Percentiles rank a stretch among this genome's conserved stretches.
These are phyloP conservation scores for Blastocystis hominis DNA, from an alignment of 352 stramenopile genomes.

Conservation along the genomic window DNA sequence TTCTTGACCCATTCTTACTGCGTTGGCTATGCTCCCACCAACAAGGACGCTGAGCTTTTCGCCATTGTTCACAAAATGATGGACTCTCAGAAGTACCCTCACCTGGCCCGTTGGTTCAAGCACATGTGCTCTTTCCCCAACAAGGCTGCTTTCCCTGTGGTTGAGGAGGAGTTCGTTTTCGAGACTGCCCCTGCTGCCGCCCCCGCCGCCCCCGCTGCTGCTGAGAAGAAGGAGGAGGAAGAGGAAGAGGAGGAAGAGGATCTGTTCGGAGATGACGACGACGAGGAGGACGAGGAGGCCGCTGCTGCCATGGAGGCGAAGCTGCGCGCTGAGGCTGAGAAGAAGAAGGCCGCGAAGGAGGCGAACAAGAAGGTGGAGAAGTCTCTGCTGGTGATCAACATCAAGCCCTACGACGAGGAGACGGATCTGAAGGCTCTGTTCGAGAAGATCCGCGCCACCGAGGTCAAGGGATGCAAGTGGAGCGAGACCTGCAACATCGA, in stretches of 20 bases:
- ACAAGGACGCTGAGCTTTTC: not conserved
- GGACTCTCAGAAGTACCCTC: constrained; percentile 36
- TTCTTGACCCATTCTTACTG: constrained; percentile 38
- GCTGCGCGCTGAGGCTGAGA: constrained; percentile 48
- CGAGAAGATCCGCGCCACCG: constrained; percentile 9
- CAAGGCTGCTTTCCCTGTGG: not conserved
- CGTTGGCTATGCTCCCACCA: not conserved
- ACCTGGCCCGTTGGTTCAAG: constrained; percentile 43
- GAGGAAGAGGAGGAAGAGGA: constrained; percentile 52
- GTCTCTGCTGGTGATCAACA: not conserved
- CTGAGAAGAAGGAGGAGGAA: not conserved
- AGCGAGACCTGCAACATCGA: constrained; percentile 17
- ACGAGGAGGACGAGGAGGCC: constrained; percentile 40
- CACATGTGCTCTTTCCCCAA: constrained; percentile 40
- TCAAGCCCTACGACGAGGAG: constrained; percentile 48
- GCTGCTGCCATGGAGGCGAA: constrained; percentile 42
- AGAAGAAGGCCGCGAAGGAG: constrained; percentile 46
- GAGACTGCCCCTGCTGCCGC: not conserved
- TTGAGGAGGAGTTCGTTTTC: not conserved
- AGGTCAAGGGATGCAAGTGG: constrained; percentile 52
- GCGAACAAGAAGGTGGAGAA: constrained; percentile 2
- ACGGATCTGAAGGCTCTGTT: constrained; percentile 50
- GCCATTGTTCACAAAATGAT: not conserved
- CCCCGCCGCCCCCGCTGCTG: too few species aligned
- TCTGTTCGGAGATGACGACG: not conserved